phyloP scores from a whole-genome alignment of 805 yeast species.

The Grigorovia yakushimaensis region DNA sequence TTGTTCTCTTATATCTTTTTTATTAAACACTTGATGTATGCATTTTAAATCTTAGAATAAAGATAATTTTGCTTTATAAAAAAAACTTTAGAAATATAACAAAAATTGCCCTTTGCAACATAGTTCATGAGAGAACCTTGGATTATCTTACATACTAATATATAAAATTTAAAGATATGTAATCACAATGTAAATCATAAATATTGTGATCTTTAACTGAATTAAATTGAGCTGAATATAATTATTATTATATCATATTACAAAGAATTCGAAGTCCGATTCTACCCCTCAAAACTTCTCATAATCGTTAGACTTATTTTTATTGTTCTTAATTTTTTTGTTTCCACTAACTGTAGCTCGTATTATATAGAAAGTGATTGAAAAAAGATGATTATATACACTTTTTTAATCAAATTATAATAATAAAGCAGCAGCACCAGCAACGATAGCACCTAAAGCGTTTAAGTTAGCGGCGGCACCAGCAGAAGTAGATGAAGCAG shows the following conservation, averaged over 20 bases:
- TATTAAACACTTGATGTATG: neutral
- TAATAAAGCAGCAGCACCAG: constrained; percentile 15
- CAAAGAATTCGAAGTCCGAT: neutral
- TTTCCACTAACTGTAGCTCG: neutral
- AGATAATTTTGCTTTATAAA: too few species aligned
- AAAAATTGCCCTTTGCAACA: too few species aligned
- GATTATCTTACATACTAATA: too few species aligned
- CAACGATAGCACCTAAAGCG: constrained; percentile 9
- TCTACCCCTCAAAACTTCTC: neutral
- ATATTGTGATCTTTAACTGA: neutral
- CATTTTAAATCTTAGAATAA: neutral
- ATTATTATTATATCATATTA: too few species aligned
- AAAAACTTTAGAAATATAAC: too few species aligned
- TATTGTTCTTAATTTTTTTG: neutral
- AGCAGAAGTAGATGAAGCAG: constrained; percentile 7
- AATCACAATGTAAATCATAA: neutral
- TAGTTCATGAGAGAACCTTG: too few species aligned
- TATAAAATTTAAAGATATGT: too few species aligned
- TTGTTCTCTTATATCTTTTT: neutral
- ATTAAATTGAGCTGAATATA: neutral
- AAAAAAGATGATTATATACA: too few species aligned
- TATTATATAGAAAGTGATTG: neutral
- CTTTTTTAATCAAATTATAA: constrained; percentile 8
- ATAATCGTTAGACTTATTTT: neutral
- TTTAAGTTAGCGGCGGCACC: constrained; percentile 8